A percentile compares a stretch with the other conserved stretches of the same genome.
Evolutionary conservation across 164 flowering plant genomes (phyloP).

Genomic region (Warburgia ugandensis): DNA sequence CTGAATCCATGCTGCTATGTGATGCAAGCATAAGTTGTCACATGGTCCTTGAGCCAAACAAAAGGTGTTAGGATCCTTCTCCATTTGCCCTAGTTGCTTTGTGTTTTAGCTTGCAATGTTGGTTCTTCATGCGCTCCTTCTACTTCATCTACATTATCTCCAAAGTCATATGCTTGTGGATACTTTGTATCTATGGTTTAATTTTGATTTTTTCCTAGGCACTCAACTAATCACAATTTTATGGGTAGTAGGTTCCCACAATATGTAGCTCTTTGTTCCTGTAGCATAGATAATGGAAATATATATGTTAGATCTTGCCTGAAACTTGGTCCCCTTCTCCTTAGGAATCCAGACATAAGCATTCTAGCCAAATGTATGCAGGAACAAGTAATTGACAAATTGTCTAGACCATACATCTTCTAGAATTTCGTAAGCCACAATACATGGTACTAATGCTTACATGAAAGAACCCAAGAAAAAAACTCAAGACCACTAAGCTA

Average conservation of each 20-base stretch:
- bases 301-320: background rate
- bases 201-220: background rate
- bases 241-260: background rate
- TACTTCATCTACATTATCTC: background rate
- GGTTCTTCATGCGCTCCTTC: no score
- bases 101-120: background rate
- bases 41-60: background rate
- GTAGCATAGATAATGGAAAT: background rate
- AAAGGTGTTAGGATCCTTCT: background rate
- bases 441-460: no score
- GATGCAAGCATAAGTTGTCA: no score
- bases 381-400: background rate
- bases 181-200: background rate
- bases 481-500: no score
- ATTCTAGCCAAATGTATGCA: background rate
- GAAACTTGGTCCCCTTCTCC: background rate
- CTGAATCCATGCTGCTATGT: no score
- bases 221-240: background rate
- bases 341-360: constrained; percentile 2
- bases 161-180: background rate
- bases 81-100: background rate
- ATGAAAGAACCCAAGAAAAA: no score
- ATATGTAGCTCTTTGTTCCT: background rate
- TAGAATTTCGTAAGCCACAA: background rate
- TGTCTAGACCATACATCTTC: background rate